These are phyloP conservation scores for Cryptosporidium meleagridis DNA, from an alignment of 169 alveolate species.

Conservation along the genomic window DNA sequence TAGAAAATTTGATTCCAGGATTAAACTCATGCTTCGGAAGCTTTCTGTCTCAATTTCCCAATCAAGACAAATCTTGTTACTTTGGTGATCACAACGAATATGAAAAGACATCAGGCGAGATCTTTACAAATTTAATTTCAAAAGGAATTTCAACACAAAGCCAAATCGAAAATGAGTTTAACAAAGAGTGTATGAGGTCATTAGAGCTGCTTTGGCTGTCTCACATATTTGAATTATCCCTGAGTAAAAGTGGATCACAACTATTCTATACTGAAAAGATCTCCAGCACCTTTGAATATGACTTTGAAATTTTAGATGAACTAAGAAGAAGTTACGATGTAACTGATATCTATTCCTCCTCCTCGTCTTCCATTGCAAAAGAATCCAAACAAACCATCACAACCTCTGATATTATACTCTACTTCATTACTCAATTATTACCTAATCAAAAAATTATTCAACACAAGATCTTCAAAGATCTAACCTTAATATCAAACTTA, in stretches of 20 bases:
- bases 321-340: slow-evolving; percentile 16
- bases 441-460: slow-evolving; percentile 14
- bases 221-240: slow-evolving; percentile 42
- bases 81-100: background rate
- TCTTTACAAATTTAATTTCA: background rate
- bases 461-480: slow-evolving; percentile 10
- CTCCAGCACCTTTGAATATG: slow-evolving; percentile 24
- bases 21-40: background rate
- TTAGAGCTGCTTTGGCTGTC: slow-evolving; percentile 17
- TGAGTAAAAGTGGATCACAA: background rate
- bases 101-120: background rate
- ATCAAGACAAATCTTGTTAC: background rate
- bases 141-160: background rate
- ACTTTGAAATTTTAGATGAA: slow-evolving; percentile 46
- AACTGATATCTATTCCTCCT: background rate
- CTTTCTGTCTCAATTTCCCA: slow-evolving; percentile 23
- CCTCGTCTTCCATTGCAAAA: background rate
- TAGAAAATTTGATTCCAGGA: slow-evolving; percentile 30
- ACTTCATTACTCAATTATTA: slow-evolving; percentile 34
- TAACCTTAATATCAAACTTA: slow-evolving; percentile 9
- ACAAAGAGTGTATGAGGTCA: background rate
- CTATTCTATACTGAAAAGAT: background rate
- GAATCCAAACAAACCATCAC: background rate
- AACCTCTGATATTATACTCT: slow-evolving; percentile 18
- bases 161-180: slow-evolving; percentile 1